These are phyloP conservation scores for Paspalum notatum DNA, from an alignment of 176 grass and related monocot genomes.

Conservation along the genomic window DNA sequence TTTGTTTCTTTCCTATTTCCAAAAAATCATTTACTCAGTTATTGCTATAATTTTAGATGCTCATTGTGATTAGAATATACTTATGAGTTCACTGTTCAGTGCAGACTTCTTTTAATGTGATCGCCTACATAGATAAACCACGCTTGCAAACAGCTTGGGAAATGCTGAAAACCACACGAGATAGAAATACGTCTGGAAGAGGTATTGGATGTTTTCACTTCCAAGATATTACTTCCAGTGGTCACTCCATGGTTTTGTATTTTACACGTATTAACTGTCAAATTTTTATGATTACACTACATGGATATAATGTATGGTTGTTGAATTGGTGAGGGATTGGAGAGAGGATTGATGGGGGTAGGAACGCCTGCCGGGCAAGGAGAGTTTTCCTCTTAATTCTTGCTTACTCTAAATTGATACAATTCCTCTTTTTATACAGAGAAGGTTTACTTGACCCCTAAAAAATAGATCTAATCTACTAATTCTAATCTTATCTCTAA, in stretches of 20 bases:
- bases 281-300: neutral
- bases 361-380: too few species aligned
- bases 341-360: too few species aligned
- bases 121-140: slow-evolving; percentile 86
- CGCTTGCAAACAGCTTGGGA: slow-evolving; percentile 77
- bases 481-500: too few species aligned
- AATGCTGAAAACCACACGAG: slow-evolving; percentile 75
- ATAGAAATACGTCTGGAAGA: slow-evolving; percentile 75
- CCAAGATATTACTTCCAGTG: neutral
- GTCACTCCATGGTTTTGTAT: neutral
- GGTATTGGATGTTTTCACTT: slow-evolving; percentile 41
- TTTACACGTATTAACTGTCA: neutral
- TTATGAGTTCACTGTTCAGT: slow-evolving; percentile 35
- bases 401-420: too few species aligned
- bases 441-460: too few species aligned
- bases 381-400: too few species aligned
- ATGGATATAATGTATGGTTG: too few species aligned
- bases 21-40: slow-evolving; percentile 13
- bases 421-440: too few species aligned
- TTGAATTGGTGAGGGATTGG: too few species aligned
- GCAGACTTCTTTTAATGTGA: slow-evolving; percentile 82
- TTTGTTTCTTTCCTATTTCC: slow-evolving; percentile 11
- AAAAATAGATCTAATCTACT: too few species aligned
- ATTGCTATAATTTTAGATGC: neutral
- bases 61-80: neutral